phyloP scores from a whole-genome alignment of 768 basidiomycete species.

The Lactifluus piperatus region DNA sequence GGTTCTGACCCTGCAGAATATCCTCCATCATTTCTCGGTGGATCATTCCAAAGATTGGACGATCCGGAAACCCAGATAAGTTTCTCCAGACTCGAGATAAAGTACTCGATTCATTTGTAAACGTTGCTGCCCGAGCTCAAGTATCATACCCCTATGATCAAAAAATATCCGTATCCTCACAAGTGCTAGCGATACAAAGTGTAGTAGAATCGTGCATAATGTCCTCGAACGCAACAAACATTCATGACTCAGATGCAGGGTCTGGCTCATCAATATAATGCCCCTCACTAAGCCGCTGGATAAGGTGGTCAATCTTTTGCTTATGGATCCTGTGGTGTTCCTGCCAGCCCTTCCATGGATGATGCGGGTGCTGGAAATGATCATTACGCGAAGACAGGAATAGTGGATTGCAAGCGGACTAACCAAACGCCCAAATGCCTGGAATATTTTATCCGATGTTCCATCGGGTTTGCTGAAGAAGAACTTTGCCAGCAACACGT shows the following conservation, averaged over 20 bases:
- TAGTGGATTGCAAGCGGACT: constrained; percentile 21
- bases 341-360: constrained; percentile 94
- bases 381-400: neutral
- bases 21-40: too few relatives aligned
- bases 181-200: constrained; percentile 16
- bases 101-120: neutral
- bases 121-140: neutral
- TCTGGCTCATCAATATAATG: constrained; percentile 38
- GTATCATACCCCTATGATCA: neutral
- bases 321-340: constrained; percentile 88
- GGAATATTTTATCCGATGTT: constrained; percentile 79
- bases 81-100: too few relatives aligned
- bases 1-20: neutral
- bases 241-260: constrained; percentile 12
- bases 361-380: constrained; percentile 59
- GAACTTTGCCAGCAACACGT: constrained; percentile 67
- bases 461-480: constrained; percentile 69
- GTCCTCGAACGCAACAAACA: neutral
- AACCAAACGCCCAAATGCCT: constrained; percentile 66
- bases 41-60: neutral
- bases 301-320: constrained; percentile 74
- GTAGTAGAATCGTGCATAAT: constrained; percentile 1
- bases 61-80: neutral
- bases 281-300: constrained; percentile 49
- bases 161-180: neutral